Evolutionary conservation across 1,284 basidiomycete genomes (phyloP), one percentile per base, ranked within the genome.

Genomic region (Porodaedalea pini): DNA sequence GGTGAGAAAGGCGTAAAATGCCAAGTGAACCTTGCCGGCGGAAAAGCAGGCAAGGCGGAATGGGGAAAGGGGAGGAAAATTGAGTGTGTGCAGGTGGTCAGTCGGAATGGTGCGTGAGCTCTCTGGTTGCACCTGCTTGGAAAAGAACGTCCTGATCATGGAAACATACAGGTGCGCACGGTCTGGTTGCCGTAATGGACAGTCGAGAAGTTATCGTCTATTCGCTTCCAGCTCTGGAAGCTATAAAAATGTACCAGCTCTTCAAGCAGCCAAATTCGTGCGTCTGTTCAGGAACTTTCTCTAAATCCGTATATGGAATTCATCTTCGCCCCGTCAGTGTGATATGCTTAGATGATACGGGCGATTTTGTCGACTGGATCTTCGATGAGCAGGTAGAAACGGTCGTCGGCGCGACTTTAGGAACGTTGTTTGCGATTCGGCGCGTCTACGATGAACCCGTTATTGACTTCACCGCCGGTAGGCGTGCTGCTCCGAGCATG

Each of bases 201-300:
- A 71, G 66, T 64, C 71, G 77, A 5, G 76, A 80, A 23, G 81
- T 74, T 0, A 69, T 85, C 4, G 75, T 85, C 10, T 92, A 90
- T 71, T 83, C 88, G 0, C 72, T 92, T 7, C 90, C 90, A 2
- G 74, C 77, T 63, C 74, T 89, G 25, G 83, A 88, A 63, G 70
- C 73, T 40, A 65, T 88, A 29, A 76, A 82, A 63, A 78, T 75
- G 0, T 60, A 83, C 34, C 70, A 78, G 49, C 68, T 83, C 2
- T 75, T 79, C 0, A 64, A 68, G 0, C 61, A 68, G 2, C 72
- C 74, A 11, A 66, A 72, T 23, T 67, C 73, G 83, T 85, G 66
- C 69, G 78, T 43, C 36, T 34, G 34, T 27, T 8, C 23, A 34
- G 32, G 41, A 15, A 15, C 17, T 34, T 49, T 13, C 27, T 37